These are phyloP conservation scores for Brasilioporus rufonigricans DNA, from an alignment of 768 basidiomycete species.

Conservation along the genomic window DNA sequence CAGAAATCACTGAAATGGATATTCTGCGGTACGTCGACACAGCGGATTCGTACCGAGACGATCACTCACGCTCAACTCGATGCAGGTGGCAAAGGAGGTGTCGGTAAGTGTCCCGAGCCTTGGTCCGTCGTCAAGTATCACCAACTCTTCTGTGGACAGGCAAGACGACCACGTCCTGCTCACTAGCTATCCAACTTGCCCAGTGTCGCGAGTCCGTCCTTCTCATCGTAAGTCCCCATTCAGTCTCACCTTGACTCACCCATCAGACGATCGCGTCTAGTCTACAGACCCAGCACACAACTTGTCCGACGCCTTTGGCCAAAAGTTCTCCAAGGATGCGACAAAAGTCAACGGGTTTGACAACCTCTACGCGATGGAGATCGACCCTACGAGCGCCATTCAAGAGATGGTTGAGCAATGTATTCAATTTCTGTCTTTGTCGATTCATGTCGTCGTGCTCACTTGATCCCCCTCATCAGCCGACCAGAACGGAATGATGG, in stretches of 20 bases:
- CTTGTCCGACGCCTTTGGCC: slow-evolving; percentile 95
- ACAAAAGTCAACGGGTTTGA: slow-evolving; percentile 97
- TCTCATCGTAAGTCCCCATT: slow-evolving; percentile 67
- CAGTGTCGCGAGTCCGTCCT: slow-evolving; percentile 91
- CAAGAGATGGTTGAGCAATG: slow-evolving; percentile 99
- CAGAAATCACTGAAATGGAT: slow-evolving; percentile 97
- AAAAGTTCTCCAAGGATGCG: slow-evolving; percentile 99
- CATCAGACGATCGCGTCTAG: slow-evolving; percentile 38
- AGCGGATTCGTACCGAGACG: slow-evolving; percentile 7
- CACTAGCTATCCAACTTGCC: slow-evolving; percentile 95
- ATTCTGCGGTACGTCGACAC: slow-evolving; percentile 80
- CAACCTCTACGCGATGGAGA: slow-evolving; percentile 98
- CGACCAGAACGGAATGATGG: slow-evolving; percentile 93
- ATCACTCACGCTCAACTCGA: slow-evolving; percentile 11
- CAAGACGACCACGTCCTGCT: slow-evolving; percentile 98
- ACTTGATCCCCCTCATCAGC: slow-evolving; percentile 40
- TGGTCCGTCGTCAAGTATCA: background rate
- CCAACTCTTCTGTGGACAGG: slow-evolving; percentile 45
- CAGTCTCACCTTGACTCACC: background rate
- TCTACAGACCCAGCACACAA: slow-evolving; percentile 99
- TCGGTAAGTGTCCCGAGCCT: slow-evolving; percentile 56
- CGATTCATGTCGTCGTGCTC: background rate
- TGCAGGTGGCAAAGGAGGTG: slow-evolving; percentile 96
- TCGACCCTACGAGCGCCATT: slow-evolving; percentile 95
- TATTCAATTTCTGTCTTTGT: slow-evolving; percentile 30